phyloP scores from a whole-genome alignment of 345 rosid genomes.

The Cardamine resedifolia region DNA sequence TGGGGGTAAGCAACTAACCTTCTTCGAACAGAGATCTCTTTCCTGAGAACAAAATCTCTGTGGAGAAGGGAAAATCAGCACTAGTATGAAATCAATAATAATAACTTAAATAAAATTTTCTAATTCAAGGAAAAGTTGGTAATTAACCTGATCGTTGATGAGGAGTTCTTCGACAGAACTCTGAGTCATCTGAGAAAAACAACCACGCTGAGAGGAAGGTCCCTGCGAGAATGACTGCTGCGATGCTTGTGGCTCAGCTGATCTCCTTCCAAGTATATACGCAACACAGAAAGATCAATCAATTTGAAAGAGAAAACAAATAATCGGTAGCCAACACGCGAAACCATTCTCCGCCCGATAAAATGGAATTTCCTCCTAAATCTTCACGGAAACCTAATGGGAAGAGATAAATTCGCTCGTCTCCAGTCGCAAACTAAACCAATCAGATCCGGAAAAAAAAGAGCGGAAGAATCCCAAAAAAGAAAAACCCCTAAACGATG shows the following conservation, averaged over 20 bases:
- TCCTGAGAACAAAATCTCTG: slow-evolving; percentile 84
- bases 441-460: no score
- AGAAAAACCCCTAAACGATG: no score
- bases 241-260: slow-evolving; percentile 55
- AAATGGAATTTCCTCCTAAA: no score
- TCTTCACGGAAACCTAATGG: no score
- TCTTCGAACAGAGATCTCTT: slow-evolving; percentile 55
- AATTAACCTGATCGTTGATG: slow-evolving; percentile 58
- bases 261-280: slow-evolving; percentile 49
- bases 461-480: no score
- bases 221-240: slow-evolving; percentile 93
- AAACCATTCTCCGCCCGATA: no score
- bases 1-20: slow-evolving; percentile 52
- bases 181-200: slow-evolving; percentile 82
- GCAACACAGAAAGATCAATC: not conserved
- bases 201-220: slow-evolving; percentile 73
- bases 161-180: slow-evolving; percentile 59
- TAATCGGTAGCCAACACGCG: no score
- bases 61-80: slow-evolving; percentile 16
- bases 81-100: slow-evolving; percentile 7
- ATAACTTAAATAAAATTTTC: not conserved
- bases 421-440: no score
- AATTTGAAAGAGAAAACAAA: no score
- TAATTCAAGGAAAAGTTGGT: no score
- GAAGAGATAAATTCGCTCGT: no score